Base-by-base conservation (phyloP, 495 filamentous ascomycete species). In the Baudoinia panamericana region DNA sequence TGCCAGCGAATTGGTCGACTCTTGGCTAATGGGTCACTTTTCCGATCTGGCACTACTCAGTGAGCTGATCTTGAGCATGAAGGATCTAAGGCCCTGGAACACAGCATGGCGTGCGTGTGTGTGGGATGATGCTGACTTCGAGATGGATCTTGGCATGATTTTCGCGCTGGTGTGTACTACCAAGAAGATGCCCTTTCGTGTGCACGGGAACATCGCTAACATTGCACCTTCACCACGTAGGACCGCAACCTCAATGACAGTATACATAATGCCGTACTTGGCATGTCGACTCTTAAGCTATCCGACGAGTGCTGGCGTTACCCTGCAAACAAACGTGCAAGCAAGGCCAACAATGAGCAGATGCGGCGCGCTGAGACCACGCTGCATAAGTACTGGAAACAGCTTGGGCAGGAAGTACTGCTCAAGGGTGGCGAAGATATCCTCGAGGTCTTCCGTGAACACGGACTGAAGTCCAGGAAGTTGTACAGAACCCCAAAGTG, bases 401-500 rank as follows among this genome's bases (percentile, higher is more conserved):
- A 34, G 15, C 3, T 34, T 10, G 31, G 22, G 31, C 16, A 34
- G 15, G 22, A 12, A 3, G 31, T 34, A 19, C 31, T 34, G 5
- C 16, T 19, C 3, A 4, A 7, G 3, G 18, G 13, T 18, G 31
- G 31, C 12, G 31, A 34, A 34, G 31, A 34, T 12, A 8, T 34
- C 9, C 13, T 10, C 9, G 31, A 34, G 31, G 8, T 34, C 3
- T 20, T 34, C 8, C 16, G 16, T 5, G 15, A 15, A 4, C 5
- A 19, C 4, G 31, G 31, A 6, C 31, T 34, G 42, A 16, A 18
- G 31, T 9, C 13, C 22, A 30, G 61, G 10, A 51, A 42, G 7
- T 30, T 72, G 5, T 61, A 66, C 30, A 58, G 70, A 11, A 75
- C 70, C 0, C 58, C 64, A 2, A 62, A 63, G 20, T 73, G 69